Percentiles rank a stretch among this genome's conserved stretches.
Evolutionary conservation across 208 protist species (phyloP).

Genomic region (Acanthamoeba rhysodes): DNA sequence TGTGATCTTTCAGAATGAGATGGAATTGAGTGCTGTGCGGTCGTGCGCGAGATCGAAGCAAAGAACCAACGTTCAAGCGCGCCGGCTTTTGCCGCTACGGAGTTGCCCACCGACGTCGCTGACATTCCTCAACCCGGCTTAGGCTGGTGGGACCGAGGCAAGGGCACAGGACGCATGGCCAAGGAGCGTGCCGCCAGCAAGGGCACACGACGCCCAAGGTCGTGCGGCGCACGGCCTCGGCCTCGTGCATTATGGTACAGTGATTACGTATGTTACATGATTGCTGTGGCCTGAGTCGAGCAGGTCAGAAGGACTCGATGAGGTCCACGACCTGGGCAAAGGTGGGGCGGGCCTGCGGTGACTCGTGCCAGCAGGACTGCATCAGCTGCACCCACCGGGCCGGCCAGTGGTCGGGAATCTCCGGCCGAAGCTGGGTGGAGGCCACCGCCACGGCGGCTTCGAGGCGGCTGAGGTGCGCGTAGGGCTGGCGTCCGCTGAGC

Average conservation of each 20-base stretch:
- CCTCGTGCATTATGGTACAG: background rate
- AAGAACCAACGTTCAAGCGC: background rate
- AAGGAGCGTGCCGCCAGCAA: background rate
- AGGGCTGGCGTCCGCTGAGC: constrained; percentile 2
- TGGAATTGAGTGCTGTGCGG: background rate
- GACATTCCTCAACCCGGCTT: background rate
- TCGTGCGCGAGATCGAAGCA: background rate
- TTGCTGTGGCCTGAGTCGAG: background rate
- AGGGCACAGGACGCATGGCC: background rate
- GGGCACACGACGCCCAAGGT: too few relatives aligned
- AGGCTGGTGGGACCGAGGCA: too few relatives aligned
- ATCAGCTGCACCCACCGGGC: constrained; percentile 10
- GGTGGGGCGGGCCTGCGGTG: background rate
- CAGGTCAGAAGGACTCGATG: constrained; percentile 12
- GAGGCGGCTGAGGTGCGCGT: constrained; percentile 20
- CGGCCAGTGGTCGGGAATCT: constrained; percentile 21
- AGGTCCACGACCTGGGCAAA: background rate
- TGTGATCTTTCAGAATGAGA: background rate
- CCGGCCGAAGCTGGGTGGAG: background rate
- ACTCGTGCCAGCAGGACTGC: background rate
- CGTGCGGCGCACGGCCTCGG: too few relatives aligned
- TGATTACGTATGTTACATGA: background rate
- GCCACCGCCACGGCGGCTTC: constrained; percentile 29
- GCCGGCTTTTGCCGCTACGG: background rate
- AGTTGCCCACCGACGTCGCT: background rate